Conservation (phyloP, 2,329 filamentous ascomycete species). For the Rhynchosporium agropyri region DNA sequence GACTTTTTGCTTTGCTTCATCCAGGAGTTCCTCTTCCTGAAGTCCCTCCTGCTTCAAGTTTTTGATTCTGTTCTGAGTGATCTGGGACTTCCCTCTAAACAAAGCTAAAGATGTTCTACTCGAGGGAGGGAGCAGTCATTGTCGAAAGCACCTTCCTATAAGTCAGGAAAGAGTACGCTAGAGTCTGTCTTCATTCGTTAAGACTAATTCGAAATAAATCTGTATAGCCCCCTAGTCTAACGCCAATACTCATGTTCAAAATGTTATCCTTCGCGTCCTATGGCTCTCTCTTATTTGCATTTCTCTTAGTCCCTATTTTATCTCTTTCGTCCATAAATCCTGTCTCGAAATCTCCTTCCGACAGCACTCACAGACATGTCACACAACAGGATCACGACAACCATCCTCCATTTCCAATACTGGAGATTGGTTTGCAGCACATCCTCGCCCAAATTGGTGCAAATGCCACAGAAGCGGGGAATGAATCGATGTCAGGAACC, state of each 20-base stretch:
- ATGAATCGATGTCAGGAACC: constrained; percentile 18
- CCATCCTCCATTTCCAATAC: constrained; percentile 25
- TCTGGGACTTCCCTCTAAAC: too few species aligned
- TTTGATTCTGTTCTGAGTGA: too few species aligned
- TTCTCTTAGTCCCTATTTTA: background rate
- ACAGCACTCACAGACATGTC: constrained; percentile 10
- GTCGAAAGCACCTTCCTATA: background rate
- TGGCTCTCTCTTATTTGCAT: background rate
- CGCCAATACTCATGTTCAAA: background rate
- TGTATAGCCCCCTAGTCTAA: background rate
- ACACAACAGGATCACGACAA: constrained; percentile 26
- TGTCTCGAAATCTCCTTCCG: background rate
- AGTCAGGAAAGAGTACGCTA: background rate
- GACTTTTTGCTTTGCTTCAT: too few species aligned
- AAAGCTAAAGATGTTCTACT: background rate
- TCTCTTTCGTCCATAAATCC: background rate
- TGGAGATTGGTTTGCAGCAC: constrained; percentile 29
- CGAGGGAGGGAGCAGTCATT: background rate
- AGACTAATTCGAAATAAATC: background rate
- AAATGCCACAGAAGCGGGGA: constrained; percentile 29
- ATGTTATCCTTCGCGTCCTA: background rate
- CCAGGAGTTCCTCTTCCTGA: too few species aligned
- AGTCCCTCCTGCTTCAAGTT: too few species aligned
- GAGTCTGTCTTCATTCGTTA: background rate
- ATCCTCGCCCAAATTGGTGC: constrained; percentile 30